These are phyloP conservation scores for Phlegmacium glaucopus DNA, from an alignment of 768 basidiomycete species.

Conservation along the genomic window DNA sequence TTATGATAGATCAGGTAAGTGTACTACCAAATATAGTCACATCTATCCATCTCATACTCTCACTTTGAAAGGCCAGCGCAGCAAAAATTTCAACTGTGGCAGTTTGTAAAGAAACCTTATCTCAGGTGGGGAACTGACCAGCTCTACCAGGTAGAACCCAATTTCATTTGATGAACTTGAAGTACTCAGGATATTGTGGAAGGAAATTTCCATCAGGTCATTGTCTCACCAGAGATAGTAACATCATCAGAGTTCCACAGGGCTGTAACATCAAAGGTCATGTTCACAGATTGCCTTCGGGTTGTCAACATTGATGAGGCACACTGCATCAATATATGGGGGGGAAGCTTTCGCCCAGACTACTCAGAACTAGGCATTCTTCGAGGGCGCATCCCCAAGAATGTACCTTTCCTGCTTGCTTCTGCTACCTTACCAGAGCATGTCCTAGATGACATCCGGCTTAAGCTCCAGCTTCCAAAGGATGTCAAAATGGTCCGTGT, in stretches of 20 bases:
- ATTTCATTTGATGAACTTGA: no score
- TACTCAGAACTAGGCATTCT: slow-evolving; percentile 17
- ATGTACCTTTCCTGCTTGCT: slow-evolving; percentile 13
- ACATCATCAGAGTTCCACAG: slow-evolving; percentile 9
- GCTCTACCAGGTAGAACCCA: no score
- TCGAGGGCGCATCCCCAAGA: slow-evolving; percentile 10
- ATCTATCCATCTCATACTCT: no score
- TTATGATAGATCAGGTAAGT: no score
- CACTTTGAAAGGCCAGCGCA: no score
- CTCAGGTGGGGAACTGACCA: no score
- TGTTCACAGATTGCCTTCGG: slow-evolving; percentile 7
- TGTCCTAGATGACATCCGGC: slow-evolving; percentile 14
- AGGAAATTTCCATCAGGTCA: slow-evolving; percentile 9
- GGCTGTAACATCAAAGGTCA: slow-evolving; percentile 6
- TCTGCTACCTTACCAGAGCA: slow-evolving; percentile 19
- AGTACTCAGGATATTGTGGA: slow-evolving; percentile 12
- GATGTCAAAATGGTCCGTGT: slow-evolving; percentile 7
- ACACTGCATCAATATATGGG: slow-evolving; percentile 22
- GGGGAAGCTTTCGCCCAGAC: slow-evolving; percentile 19
- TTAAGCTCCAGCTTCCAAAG: slow-evolving; percentile 8
- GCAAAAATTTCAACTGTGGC: no score
- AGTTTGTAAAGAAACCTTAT: no score
- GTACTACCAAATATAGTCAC: no score
- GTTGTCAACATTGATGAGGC: slow-evolving; percentile 19
- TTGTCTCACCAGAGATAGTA: slow-evolving; percentile 18